Evolutionary conservation across 805 yeast species (phyloP), one percentile per base, ranked within the genome.

Genomic region (Metschnikowia baotianmanensis): DNA sequence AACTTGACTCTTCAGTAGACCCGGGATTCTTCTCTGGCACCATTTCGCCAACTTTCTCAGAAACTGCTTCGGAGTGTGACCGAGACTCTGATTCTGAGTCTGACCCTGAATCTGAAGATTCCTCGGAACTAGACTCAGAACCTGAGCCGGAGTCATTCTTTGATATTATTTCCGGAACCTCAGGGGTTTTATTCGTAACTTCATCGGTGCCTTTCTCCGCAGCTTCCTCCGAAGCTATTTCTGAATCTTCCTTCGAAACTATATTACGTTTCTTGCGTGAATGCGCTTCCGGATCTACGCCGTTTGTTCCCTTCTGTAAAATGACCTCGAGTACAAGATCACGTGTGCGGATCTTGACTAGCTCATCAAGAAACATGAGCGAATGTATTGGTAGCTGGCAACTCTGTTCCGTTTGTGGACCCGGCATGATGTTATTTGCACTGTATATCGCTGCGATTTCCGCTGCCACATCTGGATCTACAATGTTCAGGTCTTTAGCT

Each of bases 281-380:
- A 4, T n/a, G n/a, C n/a, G n/a, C 31, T 9, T 24, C 16, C 5
- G 23, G 9, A 15, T 30, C 22, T 15, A n/a, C 28, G 7, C 31
- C 31, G 17, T 31, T 36, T n/a, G 24, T 27, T 16, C 44, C 48
- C 36, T 50, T 52, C 2, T 32, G 18, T 22, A 46, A 41, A 2
- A 54, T 31, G 18, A 56, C 30, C 29, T 43, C 44, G 16, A 37
- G 36, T n/a, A 59, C 17, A 13, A 57, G 31, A 25, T 51, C 48
- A 20, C 40, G 46, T 3, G 51, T 40, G 7, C 52, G 40, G 17
- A 45, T 16, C 24, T 42, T 46, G 16, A 46, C 45, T n/a, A 56
- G 35, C 25, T 53, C 55, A 22, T 58, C 63, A 5, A 57, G 39
- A 11, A 55, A 38, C 10, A 57, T 41, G 11, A 51, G 29, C 10